Conservation (phyloP, 805 yeast genomes). For the Saturnispora sekii region DNA sequence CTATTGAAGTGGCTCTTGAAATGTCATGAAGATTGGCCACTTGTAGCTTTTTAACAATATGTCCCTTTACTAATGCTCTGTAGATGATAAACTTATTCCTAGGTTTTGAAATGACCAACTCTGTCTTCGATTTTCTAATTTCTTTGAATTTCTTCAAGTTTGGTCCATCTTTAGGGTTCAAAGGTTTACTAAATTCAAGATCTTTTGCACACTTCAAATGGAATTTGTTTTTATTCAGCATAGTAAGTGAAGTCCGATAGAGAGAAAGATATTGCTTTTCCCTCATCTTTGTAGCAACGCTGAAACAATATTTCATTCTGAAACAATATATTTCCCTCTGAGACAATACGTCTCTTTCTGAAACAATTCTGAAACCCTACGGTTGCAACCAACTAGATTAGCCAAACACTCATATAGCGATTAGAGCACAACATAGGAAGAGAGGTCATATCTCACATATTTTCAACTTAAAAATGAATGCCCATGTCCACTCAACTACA, state of each 20-base stretch:
- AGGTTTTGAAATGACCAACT: constrained; percentile 8
- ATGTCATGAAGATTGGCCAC: neutral
- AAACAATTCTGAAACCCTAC: no score
- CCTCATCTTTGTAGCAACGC: neutral
- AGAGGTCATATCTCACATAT: no score
- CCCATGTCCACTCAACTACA: neutral
- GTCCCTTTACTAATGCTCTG: constrained; percentile 3
- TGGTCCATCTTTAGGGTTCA: constrained; percentile 1
- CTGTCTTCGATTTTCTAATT: constrained; percentile 6
- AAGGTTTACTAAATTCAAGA: constrained; percentile 5
- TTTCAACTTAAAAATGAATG: neutral
- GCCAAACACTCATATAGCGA: no score
- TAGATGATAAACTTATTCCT: constrained; percentile 11
- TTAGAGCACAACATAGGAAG: no score
- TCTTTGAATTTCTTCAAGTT: constrained; percentile 3
- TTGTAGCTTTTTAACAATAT: neutral
- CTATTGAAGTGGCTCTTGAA: constrained; percentile 7
- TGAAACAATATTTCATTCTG: neutral
- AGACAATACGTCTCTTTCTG: no score
- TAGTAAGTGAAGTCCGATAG: no score
- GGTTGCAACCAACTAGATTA: neutral
- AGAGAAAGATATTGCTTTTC: no score
- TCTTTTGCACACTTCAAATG: neutral
- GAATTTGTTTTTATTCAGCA: no score
- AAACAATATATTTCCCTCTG: no score